Evolutionary conservation across 2,329 filamentous ascomycete genomes (phyloP), one percentile per base, ranked within the genome.

Genomic region (Colletotrichum camelliae): DNA sequence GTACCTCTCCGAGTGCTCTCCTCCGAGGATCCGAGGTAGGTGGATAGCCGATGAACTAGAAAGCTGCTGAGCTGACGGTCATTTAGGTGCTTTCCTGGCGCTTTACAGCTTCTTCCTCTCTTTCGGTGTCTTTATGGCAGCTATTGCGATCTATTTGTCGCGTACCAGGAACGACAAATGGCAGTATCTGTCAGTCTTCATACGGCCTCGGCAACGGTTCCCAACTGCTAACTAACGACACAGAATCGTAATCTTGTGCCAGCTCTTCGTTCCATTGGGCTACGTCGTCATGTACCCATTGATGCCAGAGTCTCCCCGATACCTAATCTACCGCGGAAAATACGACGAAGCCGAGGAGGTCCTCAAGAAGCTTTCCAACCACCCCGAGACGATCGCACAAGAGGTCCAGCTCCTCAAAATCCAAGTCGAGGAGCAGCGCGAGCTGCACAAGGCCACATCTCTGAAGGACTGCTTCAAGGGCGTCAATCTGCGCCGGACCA

Each of bases 401-500:
- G 67, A 69, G 27, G 55, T 69, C 4, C 48, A 60, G 55, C 67
- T 69, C 7, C 67, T 69, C 67, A 69, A 69, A 21, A 58, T 55
- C 43, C 66, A 68, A 24, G 58, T 77, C 39, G 62, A 73, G 16
- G 71, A 78, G 52, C 70, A 80, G 55, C 66, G 24, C 29, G 77
- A 78, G 39, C 52, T 74, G 7, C 74, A 79, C 29, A 64, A 62
- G 27, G 72, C 76, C 21, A 77, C 78, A 2, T 70, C 70, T 13
- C 75, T 73, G 60, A 37, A 43, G 9, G 78, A 79, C 67, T 77
- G 74, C 43, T 75, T 79, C 35, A 52, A 65, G 12, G 79, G 79
- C 2, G 27, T 77, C 7, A 79, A 79, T 66, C 67, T 76, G 9
- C 78, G 77, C 21, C 78, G 78, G 9, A 78, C 77, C 6, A 55